These are phyloP conservation scores for Gymnopilus dilepis DNA, from an alignment of 768 basidiomycete species.

Conservation along the genomic window DNA sequence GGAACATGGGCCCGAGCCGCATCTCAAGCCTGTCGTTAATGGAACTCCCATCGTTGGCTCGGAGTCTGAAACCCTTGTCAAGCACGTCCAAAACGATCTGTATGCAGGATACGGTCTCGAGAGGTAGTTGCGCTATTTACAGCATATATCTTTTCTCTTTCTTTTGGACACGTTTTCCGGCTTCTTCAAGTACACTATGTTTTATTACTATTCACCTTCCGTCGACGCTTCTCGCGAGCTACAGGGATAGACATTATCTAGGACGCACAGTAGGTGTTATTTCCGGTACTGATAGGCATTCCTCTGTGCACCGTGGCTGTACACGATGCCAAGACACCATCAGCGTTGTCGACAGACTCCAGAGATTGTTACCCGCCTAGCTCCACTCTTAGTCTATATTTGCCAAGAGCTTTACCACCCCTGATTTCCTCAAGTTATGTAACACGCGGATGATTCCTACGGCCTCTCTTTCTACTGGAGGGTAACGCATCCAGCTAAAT, in stretches of 20 bases:
- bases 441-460: too few relatives aligned
- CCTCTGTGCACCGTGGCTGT: not conserved
- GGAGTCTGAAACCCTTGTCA: conserved; percentile 1
- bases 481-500: too few relatives aligned
- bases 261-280: too few relatives aligned
- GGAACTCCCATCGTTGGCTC: conserved; percentile 3
- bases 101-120: conserved; percentile 7
- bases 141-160: not conserved
- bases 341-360: not conserved
- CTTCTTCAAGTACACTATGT: too few relatives aligned
- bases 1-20: conserved; percentile 2
- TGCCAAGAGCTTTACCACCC: not conserved
- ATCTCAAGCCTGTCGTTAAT: conserved; percentile 6
- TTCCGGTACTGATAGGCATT: too few relatives aligned
- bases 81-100: not conserved
- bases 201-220: too few relatives aligned
- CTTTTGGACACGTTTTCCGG: too few relatives aligned
- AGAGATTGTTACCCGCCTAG: not conserved
- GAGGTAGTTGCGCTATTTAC: not conserved
- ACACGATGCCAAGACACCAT: not conserved
- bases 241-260: too few relatives aligned
- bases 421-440: too few relatives aligned
- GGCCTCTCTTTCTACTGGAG: too few relatives aligned
- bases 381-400: not conserved
- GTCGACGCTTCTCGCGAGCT: too few relatives aligned